Base-by-base conservation (phyloP, 805 yeast genomes). In the Metschnikowia vanudenii region DNA sequence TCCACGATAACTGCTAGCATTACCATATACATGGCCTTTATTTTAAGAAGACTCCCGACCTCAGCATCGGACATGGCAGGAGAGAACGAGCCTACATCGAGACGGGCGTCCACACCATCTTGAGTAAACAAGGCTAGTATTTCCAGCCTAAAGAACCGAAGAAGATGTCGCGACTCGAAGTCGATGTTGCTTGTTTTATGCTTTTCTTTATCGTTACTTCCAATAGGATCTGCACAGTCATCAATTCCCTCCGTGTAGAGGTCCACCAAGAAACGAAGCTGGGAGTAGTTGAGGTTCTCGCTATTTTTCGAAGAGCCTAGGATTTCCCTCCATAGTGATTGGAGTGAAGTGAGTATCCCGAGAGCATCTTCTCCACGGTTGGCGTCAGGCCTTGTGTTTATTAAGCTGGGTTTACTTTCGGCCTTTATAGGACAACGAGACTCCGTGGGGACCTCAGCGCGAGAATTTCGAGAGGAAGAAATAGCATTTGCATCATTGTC, bases 1-100 rank as follows among this genome's bases (percentile, higher is more conserved):
- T 67, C 68, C 3, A 68, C 55, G 1, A 69, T 55, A 14, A 71
- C 39, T 1, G 62, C 59, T 13, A 68, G 51, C 60, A 71, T 60
- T 32, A 62, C 53, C 35, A 69, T 42, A 43, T 57, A 68, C 0
- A 64, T 46, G 3, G 71, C 68, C 39, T 59, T 60, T 16, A 58
- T 31, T 14, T 53, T 51, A 28, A 64, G 52, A n/a, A 42, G 46
- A 22, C 38, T 37, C 39, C 53, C 49, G n/a, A 47, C 47, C 17
- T 54, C 55, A 4, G 48, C 50, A 16, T 61, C 67, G 12, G 53
- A 35, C 45, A 41, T 39, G 1, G 41, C 35, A 9, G 47, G 43
- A 22, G 52, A 43, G 17, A 50, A 54, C 2, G 47, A 44, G 8
- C 49, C 52, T 34, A 51, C 41, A 18, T 49, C 44, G 19, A 52